These are phyloP conservation scores for Venturia carpophila DNA, from an alignment of 2,329 filamentous ascomycete species.

Conservation along the genomic window DNA sequence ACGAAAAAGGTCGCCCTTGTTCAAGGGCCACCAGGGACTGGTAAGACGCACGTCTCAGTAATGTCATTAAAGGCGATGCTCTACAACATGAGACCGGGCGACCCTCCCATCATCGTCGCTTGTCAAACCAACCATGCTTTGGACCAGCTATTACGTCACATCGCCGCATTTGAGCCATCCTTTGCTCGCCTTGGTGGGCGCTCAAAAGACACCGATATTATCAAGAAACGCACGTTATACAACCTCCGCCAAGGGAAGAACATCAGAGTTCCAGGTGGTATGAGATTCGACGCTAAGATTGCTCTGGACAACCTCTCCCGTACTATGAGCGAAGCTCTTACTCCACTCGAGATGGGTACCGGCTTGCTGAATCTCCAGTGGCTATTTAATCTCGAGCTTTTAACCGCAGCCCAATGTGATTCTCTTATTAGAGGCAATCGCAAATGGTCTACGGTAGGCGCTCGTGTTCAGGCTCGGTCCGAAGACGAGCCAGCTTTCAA, in stretches of 20 bases:
- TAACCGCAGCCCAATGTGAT: conserved; percentile 46
- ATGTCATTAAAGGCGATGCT: conserved; percentile 60
- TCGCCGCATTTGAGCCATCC: conserved; percentile 53
- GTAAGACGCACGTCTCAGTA: conserved; percentile 77
- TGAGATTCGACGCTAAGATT: background rate
- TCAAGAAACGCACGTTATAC: conserved; percentile 59
- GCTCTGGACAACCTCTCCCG: background rate
- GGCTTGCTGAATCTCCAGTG: background rate
- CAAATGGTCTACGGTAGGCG: conserved; percentile 25
- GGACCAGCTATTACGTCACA: conserved; percentile 66
- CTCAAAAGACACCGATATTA: conserved; percentile 53
- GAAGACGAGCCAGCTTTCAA: background rate
- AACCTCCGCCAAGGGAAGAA: background rate
- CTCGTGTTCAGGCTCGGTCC: conserved; percentile 23
- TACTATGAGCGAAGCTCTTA: conserved; percentile 24
- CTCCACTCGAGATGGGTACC: conserved; percentile 35
- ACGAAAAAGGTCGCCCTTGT: conserved; percentile 66
- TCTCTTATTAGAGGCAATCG: conserved; percentile 49
- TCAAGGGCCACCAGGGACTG: conserved; percentile 73
- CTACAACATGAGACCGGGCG: conserved; percentile 31
- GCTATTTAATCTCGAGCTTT: background rate
- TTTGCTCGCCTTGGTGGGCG: conserved; percentile 63
- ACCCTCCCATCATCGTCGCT: conserved; percentile 67
- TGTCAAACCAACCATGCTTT: conserved; percentile 89
- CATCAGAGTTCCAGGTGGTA: background rate